Conservation (phyloP, 176 grass and related monocot genomes). For the Phyllostachys edulis region DNA sequence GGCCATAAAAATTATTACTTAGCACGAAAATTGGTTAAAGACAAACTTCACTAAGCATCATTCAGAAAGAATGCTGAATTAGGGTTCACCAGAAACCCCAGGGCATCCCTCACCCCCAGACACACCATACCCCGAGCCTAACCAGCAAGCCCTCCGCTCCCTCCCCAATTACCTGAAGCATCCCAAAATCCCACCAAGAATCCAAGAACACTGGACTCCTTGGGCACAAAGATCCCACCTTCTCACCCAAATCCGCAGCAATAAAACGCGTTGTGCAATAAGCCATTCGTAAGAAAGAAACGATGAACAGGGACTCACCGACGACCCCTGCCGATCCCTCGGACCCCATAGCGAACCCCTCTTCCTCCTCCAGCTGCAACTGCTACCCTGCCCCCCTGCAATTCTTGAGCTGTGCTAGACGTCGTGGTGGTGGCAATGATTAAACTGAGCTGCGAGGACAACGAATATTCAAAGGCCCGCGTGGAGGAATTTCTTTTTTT, state of each 20-base stretch:
- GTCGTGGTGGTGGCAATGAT: not conserved
- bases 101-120: not conserved
- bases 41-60: not conserved
- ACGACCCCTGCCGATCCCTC: slow-evolving; percentile 48
- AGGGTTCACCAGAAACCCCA: not conserved
- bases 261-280: not conserved
- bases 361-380: slow-evolving; percentile 32
- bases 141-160: not conserved
- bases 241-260: not conserved
- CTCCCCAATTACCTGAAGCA: not conserved
- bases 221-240: not conserved
- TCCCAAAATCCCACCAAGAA: slow-evolving; percentile 11
- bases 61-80: slow-evolving; percentile 13
- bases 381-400: not conserved
- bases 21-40: not conserved
- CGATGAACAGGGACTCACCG: slow-evolving; percentile 29
- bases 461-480: slow-evolving; percentile 36
- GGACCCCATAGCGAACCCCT: slow-evolving; percentile 39
- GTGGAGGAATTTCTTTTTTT: no score
- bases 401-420: slow-evolving; percentile 5
- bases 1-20: not conserved
- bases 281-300: not conserved
- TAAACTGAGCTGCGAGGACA: slow-evolving; percentile 16
- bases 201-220: not conserved
- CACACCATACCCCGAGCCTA: not conserved